These are phyloP conservation scores for Diaporthe citriasiana DNA, from an alignment of 2,329 filamentous ascomycete species.

Conservation along the genomic window DNA sequence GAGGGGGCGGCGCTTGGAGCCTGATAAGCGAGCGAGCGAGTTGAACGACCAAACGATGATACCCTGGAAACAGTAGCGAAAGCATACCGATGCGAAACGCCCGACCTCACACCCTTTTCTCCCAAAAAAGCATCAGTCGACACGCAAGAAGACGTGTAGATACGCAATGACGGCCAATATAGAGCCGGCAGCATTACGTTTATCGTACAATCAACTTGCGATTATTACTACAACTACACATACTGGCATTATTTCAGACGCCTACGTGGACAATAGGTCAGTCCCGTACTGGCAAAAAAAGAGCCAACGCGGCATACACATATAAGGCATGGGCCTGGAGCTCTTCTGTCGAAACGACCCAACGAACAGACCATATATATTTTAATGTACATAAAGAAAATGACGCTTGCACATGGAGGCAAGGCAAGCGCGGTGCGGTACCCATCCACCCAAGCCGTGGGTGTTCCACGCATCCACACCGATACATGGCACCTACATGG, in stretches of 20 bases:
- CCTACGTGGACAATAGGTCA: not conserved
- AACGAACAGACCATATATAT: slow-evolving; percentile 11
- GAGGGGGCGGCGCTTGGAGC: not conserved
- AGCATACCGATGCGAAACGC: not conserved
- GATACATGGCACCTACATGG: too few relatives aligned
- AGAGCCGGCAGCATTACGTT: slow-evolving; percentile 17
- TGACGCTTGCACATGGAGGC: not conserved
- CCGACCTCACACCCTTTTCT: not conserved
- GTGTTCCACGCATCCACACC: not conserved
- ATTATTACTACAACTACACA: slow-evolving; percentile 1
- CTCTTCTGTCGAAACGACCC: slow-evolving; percentile 24
- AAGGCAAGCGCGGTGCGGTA: not conserved
- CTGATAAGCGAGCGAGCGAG: slow-evolving; percentile 20
- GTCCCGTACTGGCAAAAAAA: not conserved
- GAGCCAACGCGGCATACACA: slow-evolving; percentile 9
- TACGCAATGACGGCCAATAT: not conserved
- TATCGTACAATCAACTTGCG: not conserved
- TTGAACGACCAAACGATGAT: slow-evolving; percentile 21
- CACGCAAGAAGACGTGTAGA: not conserved
- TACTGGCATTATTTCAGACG: not conserved
- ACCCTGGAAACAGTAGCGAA: slow-evolving; percentile 25
- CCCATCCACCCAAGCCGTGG: not conserved
- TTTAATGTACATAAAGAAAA: slow-evolving; percentile 29
- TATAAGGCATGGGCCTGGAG: slow-evolving; percentile 31
- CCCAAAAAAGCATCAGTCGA: not conserved